Percentiles rank a stretch among this genome's conserved stretches.
These are phyloP conservation scores for Globisporangium spiculum DNA, from an alignment of 352 stramenopile species.

Conservation along the genomic window DNA sequence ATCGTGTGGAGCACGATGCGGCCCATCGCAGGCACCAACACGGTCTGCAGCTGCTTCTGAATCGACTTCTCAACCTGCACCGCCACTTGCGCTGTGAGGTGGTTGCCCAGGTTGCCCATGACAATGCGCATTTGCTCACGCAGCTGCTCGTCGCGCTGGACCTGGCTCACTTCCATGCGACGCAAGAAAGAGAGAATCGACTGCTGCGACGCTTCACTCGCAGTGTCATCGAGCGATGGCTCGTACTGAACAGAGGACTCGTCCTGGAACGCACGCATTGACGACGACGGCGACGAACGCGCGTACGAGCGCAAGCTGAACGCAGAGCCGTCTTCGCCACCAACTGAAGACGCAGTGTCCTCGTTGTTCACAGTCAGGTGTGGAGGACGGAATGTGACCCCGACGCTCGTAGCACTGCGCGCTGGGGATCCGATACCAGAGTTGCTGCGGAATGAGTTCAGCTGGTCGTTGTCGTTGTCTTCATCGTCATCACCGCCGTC, in stretches of 20 bases:
- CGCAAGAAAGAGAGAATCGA: constrained; percentile 54
- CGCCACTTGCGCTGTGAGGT: constrained; percentile 56
- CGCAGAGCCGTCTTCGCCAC: constrained; percentile 47
- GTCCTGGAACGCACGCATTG: constrained; percentile 74
- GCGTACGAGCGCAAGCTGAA: constrained; percentile 61
- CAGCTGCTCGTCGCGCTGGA: constrained; percentile 65
- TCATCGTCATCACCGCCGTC: constrained; percentile 28
- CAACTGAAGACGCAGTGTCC: constrained; percentile 42
- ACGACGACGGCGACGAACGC: constrained; percentile 76
- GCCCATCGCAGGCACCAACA: constrained; percentile 81
- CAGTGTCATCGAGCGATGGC: constrained; percentile 65
- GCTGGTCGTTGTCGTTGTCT: not conserved
- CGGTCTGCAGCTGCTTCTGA: constrained; percentile 78
- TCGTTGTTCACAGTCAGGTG: constrained; percentile 30
- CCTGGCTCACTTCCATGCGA: constrained; percentile 68
- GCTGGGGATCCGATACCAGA: constrained; percentile 19
- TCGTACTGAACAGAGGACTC: constrained; percentile 69
- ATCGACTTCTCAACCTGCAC: constrained; percentile 81
- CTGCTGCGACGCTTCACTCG: constrained; percentile 56
- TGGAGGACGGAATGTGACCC: not conserved
- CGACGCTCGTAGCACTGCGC: constrained; percentile 15
- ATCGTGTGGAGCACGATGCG: constrained; percentile 86
- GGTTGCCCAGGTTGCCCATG: constrained; percentile 53
- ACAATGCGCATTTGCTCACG: constrained; percentile 66
- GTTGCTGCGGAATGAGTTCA: constrained; percentile 7